These are phyloP conservation scores for Metschnikowia continentalis DNA, from an alignment of 805 yeast genomes.

Conservation along the genomic window DNA sequence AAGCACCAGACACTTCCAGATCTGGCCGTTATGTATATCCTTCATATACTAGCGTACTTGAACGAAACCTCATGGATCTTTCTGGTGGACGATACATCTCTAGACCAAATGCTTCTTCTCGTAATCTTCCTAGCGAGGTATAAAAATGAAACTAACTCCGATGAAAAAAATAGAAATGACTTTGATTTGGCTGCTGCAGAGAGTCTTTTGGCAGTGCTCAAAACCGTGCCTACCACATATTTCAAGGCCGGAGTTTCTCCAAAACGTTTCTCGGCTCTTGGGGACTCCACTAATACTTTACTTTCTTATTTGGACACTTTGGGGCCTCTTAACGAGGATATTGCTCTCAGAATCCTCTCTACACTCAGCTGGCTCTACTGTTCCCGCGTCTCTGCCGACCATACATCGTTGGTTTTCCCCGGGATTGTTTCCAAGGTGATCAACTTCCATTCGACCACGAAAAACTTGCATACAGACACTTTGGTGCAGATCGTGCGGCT, in stretches of 20 bases:
- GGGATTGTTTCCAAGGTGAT: constrained; percentile 34
- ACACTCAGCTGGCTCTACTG: constrained; percentile 15
- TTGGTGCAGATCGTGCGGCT: constrained; percentile 21
- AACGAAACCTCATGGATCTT: constrained; percentile 28
- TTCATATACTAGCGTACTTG: constrained; percentile 29
- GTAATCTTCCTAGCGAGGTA: constrained; percentile 21
- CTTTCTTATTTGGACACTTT: constrained; percentile 18
- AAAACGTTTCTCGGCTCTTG: constrained; percentile 25
- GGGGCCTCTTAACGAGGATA: constrained; percentile 1
- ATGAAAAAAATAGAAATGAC: not conserved
- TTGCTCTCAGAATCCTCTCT: not conserved
- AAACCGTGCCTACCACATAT: constrained; percentile 19
- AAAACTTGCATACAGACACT: constrained; percentile 22
- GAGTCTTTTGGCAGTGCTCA: constrained; percentile 16
- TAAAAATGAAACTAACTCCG: not conserved
- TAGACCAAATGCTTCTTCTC: constrained; percentile 37
- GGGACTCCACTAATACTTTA: constrained; percentile 25
- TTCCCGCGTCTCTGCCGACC: constrained; percentile 25
- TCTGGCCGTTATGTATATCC: constrained; percentile 19
- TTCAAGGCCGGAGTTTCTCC: constrained; percentile 10
- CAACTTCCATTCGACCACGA: constrained; percentile 21
- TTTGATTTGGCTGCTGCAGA: constrained; percentile 17
- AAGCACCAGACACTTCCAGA: constrained; percentile 24
- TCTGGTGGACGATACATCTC: constrained; percentile 18
- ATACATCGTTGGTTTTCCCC: constrained; percentile 36